Base-by-base conservation (phyloP, 345 rosid species). In the Excoecaria agallocha region DNA sequence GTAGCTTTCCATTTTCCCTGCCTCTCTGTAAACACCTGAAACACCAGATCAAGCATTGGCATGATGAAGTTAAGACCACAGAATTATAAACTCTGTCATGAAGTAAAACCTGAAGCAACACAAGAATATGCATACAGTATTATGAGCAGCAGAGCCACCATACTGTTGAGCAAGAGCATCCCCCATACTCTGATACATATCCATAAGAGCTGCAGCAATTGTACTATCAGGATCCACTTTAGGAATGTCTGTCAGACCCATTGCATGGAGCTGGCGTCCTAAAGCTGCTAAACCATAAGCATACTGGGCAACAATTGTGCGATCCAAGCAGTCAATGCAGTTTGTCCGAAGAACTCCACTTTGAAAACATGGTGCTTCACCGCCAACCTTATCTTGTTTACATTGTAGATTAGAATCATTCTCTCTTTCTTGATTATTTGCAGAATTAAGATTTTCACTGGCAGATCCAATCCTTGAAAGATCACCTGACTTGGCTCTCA, bases 1-100 rank as follows among this genome's bases (percentile, higher is more conserved):
- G 97, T 90, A 77, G 98, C 98, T 84, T 89, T 96, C 99, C 99
- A 96, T 82, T 88, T 96, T 51, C 99, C 99, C 80, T 96, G 99
- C 88, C 97, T 90, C 87, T 96, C 99, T 5, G 90, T 83, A 76
- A 96, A 96, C 62, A 96, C 98, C 98, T 96, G 87, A 81, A 72
- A 69, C 68, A 49, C 70, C 79, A 70, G 71, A 74, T 69, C 74
- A 59, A 76, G 37, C 64, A 61, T 65, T 49, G 11, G 51, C 51
- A 48, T 64, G 30, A 74, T 51, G 24, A 73, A 45, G 64, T 35
- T 52, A 46, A 46, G 61, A 68, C 19, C 22, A 20, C 25, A 79
- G 25, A 46, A 51, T 69, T 25, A 57, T 5, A 59, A 72, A 59
- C 52, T 45, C 38, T 60, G 24, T 51, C n/a, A 74, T 54, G 43